Conservation (phyloP, 75 land plant species). For the Picea sitchensis region DNA sequence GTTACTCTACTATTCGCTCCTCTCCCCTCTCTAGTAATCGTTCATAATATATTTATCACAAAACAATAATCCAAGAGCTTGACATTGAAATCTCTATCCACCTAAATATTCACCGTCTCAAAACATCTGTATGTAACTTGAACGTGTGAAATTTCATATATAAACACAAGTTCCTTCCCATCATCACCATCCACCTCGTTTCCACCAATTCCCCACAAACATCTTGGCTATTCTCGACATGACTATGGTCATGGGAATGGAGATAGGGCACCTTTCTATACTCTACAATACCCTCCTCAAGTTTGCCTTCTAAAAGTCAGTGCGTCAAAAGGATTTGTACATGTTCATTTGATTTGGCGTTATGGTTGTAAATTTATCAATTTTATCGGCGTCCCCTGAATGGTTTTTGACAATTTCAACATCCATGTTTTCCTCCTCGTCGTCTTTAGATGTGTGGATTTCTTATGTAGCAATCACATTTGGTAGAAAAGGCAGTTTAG, state of each 20-base stretch:
- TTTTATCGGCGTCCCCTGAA: neutral
- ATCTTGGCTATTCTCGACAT: slow-evolving; percentile 94
- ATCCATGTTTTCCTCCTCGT: neutral
- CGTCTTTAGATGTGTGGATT: neutral
- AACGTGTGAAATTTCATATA: no score
- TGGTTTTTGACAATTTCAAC: neutral
- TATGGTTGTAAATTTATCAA: slow-evolving; percentile 43
- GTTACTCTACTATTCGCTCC: no score
- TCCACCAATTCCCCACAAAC: slow-evolving; percentile 98
- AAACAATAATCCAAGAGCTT: no score
- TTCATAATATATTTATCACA: no score
- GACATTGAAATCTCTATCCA: no score
- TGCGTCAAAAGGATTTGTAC: slow-evolving; percentile 89
- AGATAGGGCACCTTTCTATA: slow-evolving; percentile 82
- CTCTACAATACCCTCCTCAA: slow-evolving; percentile 87
- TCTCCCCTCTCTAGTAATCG: no score
- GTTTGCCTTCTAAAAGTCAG: slow-evolving; percentile 82
- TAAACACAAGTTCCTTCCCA: slow-evolving; percentile 42
- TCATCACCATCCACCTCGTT: slow-evolving; percentile 88
- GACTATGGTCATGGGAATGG: slow-evolving; percentile 91
- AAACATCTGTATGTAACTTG: no score
- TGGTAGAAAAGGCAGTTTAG: neutral
- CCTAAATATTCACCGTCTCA: no score
- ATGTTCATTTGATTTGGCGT: slow-evolving; percentile 91
- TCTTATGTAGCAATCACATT: neutral